phyloP scores from a whole-genome alignment of 371 early-diverging fungal species.

The Encephalitozoon hellem region DNA sequence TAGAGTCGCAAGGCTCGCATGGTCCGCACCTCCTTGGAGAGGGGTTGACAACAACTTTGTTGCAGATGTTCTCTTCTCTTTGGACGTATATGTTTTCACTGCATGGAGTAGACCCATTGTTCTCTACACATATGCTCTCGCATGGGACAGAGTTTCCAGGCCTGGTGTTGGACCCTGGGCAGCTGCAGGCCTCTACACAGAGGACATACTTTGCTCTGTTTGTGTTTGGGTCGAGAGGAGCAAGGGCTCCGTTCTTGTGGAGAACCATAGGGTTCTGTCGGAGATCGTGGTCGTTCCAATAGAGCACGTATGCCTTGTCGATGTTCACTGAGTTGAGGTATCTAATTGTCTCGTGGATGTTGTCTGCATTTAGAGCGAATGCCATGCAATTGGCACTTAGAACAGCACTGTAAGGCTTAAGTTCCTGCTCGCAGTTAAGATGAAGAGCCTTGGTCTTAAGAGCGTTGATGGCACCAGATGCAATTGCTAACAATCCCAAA shows the following conservation, averaged over 20 bases:
- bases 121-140: background rate
- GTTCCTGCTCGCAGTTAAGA: background rate
- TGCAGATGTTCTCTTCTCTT: background rate
- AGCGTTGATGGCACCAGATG: background rate
- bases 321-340: background rate
- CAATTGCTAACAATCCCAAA: background rate
- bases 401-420: background rate
- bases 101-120: background rate
- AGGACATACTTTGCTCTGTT: constrained; percentile 35
- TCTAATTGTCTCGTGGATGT: background rate
- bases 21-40: background rate
- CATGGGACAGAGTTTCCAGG: background rate
- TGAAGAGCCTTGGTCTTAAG: background rate
- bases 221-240: constrained; percentile 25
- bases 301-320: background rate
- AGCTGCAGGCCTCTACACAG: constrained; percentile 1
- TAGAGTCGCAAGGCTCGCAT: background rate
- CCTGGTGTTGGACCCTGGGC: background rate
- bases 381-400: background rate
- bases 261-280: constrained; percentile 7
- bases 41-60: background rate
- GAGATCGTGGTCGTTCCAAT: background rate
- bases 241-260: constrained; percentile 9
- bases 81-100: background rate
- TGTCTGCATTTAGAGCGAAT: background rate